These are phyloP conservation scores for Paramecium pentaurelia DNA, from an alignment of 73 alveolate species.

Conservation along the genomic window DNA sequence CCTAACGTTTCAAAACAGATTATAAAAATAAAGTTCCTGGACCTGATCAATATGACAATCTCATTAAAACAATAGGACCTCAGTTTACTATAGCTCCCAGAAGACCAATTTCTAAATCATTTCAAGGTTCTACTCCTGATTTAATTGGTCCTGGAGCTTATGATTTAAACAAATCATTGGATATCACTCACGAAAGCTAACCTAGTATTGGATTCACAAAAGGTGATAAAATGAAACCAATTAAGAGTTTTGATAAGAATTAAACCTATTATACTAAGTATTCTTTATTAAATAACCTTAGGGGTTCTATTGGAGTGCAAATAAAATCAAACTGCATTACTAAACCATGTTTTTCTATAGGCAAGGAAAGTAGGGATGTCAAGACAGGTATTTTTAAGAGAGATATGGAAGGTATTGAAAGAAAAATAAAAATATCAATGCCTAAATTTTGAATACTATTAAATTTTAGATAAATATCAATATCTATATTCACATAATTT, in stretches of 20 bases:
- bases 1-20: not conserved
- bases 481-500: not conserved
- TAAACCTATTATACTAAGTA: not conserved
- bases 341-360: not conserved
- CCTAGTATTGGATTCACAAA: not conserved
- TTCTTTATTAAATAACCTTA: not conserved
- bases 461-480: not conserved
- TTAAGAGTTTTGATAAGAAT: not conserved
- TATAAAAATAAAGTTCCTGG: not conserved
- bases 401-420: not conserved
- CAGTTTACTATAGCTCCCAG: not conserved
- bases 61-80: not conserved
- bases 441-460: not conserved
- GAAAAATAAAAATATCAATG: not conserved
- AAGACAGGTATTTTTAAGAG: not conserved
- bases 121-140: not conserved
- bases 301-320: not conserved
- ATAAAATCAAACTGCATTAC: not conserved
- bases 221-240: not conserved
- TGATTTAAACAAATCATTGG: not conserved
- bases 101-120: not conserved
- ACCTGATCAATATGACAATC: not conserved
- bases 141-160: constrained; percentile 5
- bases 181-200: not conserved
- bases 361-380: not conserved